phyloP scores from a whole-genome alignment of 768 basidiomycete species.

The Neoboletus brunneissimus region DNA sequence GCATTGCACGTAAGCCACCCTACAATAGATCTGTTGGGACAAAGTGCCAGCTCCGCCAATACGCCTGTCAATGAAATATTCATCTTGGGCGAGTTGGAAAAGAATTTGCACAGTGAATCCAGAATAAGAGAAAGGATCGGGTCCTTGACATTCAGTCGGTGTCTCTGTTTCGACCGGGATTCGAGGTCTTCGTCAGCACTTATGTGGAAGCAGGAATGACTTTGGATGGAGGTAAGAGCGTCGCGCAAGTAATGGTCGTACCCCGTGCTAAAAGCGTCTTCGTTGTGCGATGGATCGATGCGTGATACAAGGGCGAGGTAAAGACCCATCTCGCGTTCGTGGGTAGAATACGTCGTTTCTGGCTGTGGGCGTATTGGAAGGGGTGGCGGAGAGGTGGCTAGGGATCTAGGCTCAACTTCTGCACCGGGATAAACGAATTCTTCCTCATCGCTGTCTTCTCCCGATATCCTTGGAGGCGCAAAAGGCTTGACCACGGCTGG shows the following conservation, averaged over 20 bases:
- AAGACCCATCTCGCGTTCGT: slow-evolving; percentile 80
- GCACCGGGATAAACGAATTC: slow-evolving; percentile 42
- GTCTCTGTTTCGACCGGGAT: slow-evolving; percentile 48
- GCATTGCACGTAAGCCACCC: slow-evolving; percentile 82
- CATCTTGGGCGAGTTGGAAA: slow-evolving; percentile 79
- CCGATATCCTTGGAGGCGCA: slow-evolving; percentile 18
- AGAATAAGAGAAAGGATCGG: slow-evolving; percentile 70
- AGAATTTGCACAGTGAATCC: slow-evolving; percentile 71
- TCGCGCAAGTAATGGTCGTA: slow-evolving; percentile 83
- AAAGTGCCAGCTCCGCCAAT: slow-evolving; percentile 75
- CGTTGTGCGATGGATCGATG: slow-evolving; percentile 65
- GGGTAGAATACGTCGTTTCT: slow-evolving; percentile 71
- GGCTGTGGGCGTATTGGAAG: slow-evolving; percentile 55
- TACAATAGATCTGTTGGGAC: slow-evolving; percentile 79
- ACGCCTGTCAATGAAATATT: slow-evolving; percentile 88
- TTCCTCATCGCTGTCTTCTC: slow-evolving; percentile 53
- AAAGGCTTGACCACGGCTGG: slow-evolving; percentile 41
- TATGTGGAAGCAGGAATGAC: slow-evolving; percentile 55
- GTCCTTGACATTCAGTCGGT: slow-evolving; percentile 77
- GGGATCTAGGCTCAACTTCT: slow-evolving; percentile 18
- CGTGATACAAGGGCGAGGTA: slow-evolving; percentile 79
- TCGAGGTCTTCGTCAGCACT: slow-evolving; percentile 42
- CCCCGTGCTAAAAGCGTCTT: slow-evolving; percentile 77
- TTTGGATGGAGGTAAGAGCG: slow-evolving; percentile 65
- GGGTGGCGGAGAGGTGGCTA: slow-evolving; percentile 12